phyloP scores from a whole-genome alignment of 805 yeast genomes.

The Sugiyamaella floridensis region DNA sequence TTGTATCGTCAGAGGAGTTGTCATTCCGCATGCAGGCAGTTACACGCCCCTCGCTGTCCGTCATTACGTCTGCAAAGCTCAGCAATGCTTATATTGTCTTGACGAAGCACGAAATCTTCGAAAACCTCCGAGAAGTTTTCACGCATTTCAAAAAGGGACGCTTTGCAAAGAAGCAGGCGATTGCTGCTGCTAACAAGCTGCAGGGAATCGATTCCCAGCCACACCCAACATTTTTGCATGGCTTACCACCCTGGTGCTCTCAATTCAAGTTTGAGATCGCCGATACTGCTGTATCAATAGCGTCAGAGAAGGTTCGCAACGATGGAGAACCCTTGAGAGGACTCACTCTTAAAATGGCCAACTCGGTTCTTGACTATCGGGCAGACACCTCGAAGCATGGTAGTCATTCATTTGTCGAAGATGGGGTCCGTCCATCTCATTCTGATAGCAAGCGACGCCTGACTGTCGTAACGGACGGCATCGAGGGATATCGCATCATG shows the following conservation, averaged over 20 bases:
- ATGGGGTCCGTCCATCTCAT: neutral
- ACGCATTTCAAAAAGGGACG: constrained; percentile 5
- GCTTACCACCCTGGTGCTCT: constrained; percentile 26
- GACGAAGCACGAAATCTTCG: constrained; percentile 29
- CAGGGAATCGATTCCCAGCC: neutral
- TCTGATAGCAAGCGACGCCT: constrained; percentile 14
- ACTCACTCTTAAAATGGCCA: constrained; percentile 16
- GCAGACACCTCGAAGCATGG: constrained; percentile 1
- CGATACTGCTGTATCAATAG: constrained; percentile 22
- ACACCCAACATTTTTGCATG: constrained; percentile 9
- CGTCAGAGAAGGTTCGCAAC: constrained; percentile 13
- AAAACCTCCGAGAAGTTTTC: constrained; percentile 24
- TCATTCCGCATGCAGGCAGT: constrained; percentile 19
- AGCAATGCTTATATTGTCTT: constrained; percentile 24
- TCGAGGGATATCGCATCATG: constrained; percentile 13
- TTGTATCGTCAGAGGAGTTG: constrained; percentile 22
- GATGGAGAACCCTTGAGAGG: constrained; percentile 16
- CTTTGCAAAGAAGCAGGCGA: neutral
- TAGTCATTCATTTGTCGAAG: neutral
- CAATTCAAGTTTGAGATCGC: constrained; percentile 24
- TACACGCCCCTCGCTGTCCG: constrained; percentile 27
- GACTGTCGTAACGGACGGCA: constrained; percentile 14
- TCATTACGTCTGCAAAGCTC: constrained; percentile 22
- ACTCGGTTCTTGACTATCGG: constrained; percentile 17
- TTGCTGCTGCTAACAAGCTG: neutral